These are phyloP conservation scores for Suhomyces panamericanus DNA, from an alignment of 1,139 yeast species.

Conservation along the genomic window DNA sequence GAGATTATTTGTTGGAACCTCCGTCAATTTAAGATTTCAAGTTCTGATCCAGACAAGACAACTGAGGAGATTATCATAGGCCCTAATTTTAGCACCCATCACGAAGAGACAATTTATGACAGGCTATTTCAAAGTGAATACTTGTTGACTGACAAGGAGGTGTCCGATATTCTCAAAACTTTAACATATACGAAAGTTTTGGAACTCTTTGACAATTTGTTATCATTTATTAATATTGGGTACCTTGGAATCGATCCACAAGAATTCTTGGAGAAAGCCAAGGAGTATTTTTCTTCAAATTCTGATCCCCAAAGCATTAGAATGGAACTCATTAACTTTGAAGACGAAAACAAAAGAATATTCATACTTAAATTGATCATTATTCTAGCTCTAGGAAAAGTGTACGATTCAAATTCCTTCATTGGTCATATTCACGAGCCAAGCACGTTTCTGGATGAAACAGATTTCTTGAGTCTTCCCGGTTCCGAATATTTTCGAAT, in stretches of 20 bases:
- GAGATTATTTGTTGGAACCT: conserved; percentile 32
- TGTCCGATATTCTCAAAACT: not conserved
- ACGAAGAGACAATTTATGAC: conserved; percentile 28
- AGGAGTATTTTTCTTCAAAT: conserved; percentile 16
- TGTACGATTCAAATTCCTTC: conserved; percentile 19
- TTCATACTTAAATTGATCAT: conserved; percentile 25
- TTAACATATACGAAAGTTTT: conserved; percentile 4
- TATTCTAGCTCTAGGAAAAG: conserved; percentile 26
- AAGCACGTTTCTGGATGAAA: too few species aligned
- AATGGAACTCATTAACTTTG: conserved; percentile 3
- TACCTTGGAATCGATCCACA: conserved; percentile 26
- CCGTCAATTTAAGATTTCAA: conserved; percentile 19
- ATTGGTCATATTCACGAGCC: conserved; percentile 5
- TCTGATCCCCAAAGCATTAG: conserved; percentile 9
- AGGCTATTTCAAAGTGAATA: conserved; percentile 11
- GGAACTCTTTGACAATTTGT: conserved; percentile 18
- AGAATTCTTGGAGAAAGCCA: conserved; percentile 19
- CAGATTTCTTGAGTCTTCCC: conserved; percentile 15
- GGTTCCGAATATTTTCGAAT: conserved; percentile 26
- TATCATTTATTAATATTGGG: conserved; percentile 27
- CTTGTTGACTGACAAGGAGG: not conserved
- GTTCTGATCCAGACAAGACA: conserved; percentile 9
- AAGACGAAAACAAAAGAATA: conserved; percentile 12
- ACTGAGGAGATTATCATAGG: conserved; percentile 17
- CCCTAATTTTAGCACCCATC: conserved; percentile 28